Base-by-base conservation (phyloP, 139 green algal genomes). In the Micractinium conductrix region DNA sequence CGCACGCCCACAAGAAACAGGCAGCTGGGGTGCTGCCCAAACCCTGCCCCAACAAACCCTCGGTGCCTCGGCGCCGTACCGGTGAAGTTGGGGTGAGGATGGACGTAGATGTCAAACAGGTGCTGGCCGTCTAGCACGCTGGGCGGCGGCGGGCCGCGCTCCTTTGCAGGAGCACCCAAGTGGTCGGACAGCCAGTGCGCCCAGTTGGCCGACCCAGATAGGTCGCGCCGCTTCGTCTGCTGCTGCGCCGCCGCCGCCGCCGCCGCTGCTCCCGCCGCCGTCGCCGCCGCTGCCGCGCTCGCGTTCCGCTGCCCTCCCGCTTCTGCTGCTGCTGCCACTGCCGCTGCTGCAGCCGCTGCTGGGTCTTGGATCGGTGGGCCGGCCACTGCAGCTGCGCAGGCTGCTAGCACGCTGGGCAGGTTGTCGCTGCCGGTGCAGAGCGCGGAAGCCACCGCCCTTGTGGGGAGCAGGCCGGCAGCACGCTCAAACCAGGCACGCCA, bases 401-500 rank as follows among this genome's bases (percentile, higher is more conserved):
- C 82, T 17, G 74, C 75, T 1, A 63, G 28, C 14, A 55, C 81
- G 21, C 9, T 21, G 40, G 78, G 43, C 62, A 74, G 44, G 30
- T 9, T 1, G 4, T 60, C 28, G 22, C 62, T 43, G 42, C 78
- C 62, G 30, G 62, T n/a, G n/a, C 78, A 83, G 43, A 83, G 62
- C 4, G 55, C 58, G 35, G 74, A 35, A 22, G 28, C 40, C 50
- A 60, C 80, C 1, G 53, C 69, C 44, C 70, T 42, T 10, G 68
- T 38, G 7, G 86, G 86, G 69, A 89, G 55, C 67, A 84, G 65
- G 0, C 69, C 86, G 4, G 48, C 43, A 4, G 81, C 70, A 4
- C 70, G 50, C 42, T 79, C 45, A 80, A 89, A 85, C 86, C 86
- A 89, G 17, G 60, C 38, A 8, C 45, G 74, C 86, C 86, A 89